phyloP scores from a whole-genome alignment of 2,329 filamentous ascomycete species.

The Daldinia sp. region DNA sequence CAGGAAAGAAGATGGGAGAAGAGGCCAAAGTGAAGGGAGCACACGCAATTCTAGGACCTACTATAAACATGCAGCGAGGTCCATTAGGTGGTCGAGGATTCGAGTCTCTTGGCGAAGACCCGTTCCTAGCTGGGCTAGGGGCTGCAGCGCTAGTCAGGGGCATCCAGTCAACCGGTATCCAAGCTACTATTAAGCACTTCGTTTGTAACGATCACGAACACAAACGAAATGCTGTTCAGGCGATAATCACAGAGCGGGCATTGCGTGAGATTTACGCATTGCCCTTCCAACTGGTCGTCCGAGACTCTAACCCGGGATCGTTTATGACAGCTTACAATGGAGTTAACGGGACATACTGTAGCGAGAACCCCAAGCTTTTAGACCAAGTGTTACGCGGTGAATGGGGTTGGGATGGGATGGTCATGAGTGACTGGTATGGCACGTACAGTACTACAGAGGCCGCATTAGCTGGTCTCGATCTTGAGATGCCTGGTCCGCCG shows the following conservation, averaged over 20 bases:
- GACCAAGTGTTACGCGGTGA: constrained; percentile 65
- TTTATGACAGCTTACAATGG: constrained; percentile 73
- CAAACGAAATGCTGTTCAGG: constrained; percentile 66
- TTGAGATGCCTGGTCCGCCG: constrained; percentile 71
- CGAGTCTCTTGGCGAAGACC: constrained; percentile 70
- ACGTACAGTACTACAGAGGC: constrained; percentile 67
- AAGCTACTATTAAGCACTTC: constrained; percentile 71
- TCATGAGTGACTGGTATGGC: constrained; percentile 72
- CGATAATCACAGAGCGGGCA: constrained; percentile 66
- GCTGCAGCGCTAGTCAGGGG: constrained; percentile 66
- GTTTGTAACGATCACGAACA: constrained; percentile 73
- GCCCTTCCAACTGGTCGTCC: constrained; percentile 68
- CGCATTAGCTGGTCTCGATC: constrained; percentile 64
- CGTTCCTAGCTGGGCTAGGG: constrained; percentile 66
- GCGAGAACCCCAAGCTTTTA: constrained; percentile 65
- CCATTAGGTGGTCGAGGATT: constrained; percentile 72
- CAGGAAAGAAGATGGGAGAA: constrained; percentile 64
- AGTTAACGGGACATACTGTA: constrained; percentile 68
- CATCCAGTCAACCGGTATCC: constrained; percentile 67
- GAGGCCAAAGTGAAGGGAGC: constrained; percentile 69
- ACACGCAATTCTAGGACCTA: constrained; percentile 70
- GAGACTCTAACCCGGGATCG: constrained; percentile 63
- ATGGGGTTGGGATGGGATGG: constrained; percentile 68
- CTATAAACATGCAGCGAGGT: constrained; percentile 72
- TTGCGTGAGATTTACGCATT: constrained; percentile 70